Evolutionary conservation across 768 basidiomycete species (phyloP), one percentile per base, ranked within the genome.

Genomic region (Sistotremastrum suecicum): DNA sequence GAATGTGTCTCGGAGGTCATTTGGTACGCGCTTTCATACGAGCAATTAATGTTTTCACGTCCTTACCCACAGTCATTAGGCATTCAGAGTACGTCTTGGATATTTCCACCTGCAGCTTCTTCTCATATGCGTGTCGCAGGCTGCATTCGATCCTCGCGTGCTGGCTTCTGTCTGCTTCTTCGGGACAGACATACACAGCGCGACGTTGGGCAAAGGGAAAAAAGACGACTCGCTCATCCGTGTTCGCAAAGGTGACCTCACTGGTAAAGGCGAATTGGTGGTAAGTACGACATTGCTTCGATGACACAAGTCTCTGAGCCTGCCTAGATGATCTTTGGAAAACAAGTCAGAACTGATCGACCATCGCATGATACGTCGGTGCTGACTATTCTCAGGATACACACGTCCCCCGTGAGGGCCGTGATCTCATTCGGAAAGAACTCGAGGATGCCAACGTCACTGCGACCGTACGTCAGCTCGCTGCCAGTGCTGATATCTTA

Each of bases 81-180:
- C 74, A 9, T 75, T 75, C 57, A 63, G 73, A n/a, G 72, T 75
- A 54, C 44, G 64, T 44, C 4, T 43, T 20, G 30, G 4, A 3
- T 28, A 34, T 30, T 33, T 29, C 5, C 33, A 10, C 29, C 6
- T 29, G 9, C 20, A 4, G 33, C 39, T 53, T 40, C 56, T 44
- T 9, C 10, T 3, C 38, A 42, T 41, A 37, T 33, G 2, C 5
- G 38, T 6, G 30, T 43, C 31, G 3, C 48, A 92, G 87, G 87
- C 87, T 42, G 86, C 90, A 0, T 91, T 97, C 57, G 84, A 98
- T 58, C 66, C 72, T 4, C 77, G 92, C 34, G 74, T 95, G 28
- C 68, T 87, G 3, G 69, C 92, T 1, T 72, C 86, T 0, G 85
- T 94, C 37, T 95, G 91, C 64, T 97, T 87, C 67, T 98, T 97